Conservation (phyloP, 2,329 filamentous ascomycete species). For the Monilinia vaccinii-corymbosi region DNA sequence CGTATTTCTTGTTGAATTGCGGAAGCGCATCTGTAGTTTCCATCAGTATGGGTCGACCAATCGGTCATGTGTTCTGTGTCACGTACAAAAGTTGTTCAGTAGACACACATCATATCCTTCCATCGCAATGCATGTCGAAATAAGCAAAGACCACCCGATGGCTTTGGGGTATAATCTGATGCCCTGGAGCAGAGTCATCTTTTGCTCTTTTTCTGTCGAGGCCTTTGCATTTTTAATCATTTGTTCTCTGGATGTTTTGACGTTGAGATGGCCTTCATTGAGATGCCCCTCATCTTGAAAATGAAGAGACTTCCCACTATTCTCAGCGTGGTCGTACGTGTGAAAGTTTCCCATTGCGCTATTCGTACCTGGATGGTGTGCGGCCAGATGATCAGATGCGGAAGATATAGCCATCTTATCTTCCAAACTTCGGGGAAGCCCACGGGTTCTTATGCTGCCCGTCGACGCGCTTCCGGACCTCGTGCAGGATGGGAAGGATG, state of each 20-base stretch:
- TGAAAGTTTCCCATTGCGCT: constrained; percentile 1
- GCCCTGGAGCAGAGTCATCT: constrained; percentile 15
- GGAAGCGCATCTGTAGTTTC: constrained; percentile 31
- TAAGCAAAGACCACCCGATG: constrained; percentile 29
- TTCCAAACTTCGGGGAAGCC: constrained; percentile 3
- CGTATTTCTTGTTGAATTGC: constrained; percentile 28
- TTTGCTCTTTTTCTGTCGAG: constrained; percentile 10
- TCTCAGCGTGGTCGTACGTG: neutral
- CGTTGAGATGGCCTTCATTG: constrained; percentile 6
- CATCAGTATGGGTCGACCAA: constrained; percentile 6
- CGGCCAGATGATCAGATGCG: constrained; percentile 1
- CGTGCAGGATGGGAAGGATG: constrained; percentile 6
- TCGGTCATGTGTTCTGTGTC: constrained; percentile 1
- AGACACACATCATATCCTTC: constrained; percentile 34
- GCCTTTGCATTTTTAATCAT: constrained; percentile 9
- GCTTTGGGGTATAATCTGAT: constrained; percentile 22
- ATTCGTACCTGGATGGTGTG: neutral
- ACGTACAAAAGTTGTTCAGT: constrained; percentile 30
- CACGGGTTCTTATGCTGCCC: constrained; percentile 8
- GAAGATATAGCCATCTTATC: constrained; percentile 5
- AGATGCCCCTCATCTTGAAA: constrained; percentile 1
- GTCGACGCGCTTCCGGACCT: neutral
- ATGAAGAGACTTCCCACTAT: constrained; percentile 6
- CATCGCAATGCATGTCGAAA: constrained; percentile 35
- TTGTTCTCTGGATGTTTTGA: constrained; percentile 5